Evolutionary conservation across 2,329 filamentous ascomycete species (phyloP), one percentile per base, ranked within the genome.

Genomic region (Trichoderma afroharzianum): DNA sequence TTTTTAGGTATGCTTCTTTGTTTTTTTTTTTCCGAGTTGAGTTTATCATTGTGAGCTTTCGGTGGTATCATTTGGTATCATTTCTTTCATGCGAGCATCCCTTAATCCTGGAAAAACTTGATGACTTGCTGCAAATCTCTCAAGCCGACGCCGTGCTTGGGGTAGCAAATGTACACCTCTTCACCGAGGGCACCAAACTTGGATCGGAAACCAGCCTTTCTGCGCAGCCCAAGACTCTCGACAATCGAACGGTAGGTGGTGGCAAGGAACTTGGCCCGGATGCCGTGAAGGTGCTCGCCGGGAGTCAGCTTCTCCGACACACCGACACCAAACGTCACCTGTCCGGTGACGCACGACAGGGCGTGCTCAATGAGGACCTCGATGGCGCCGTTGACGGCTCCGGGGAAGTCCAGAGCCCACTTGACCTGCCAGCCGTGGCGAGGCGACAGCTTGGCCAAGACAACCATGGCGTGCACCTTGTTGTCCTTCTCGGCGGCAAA

Each of bases 361-460:
- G 92, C 89, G 78, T 91, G 88, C 47, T 92, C 89, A 76, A 97
- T 92, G 53, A 96, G 88, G 53, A 91, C 88, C 83, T 98, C 95
- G 74, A 97, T 97, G 39, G 93, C 91, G 61, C 95, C 95, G 58
- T 90, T 93, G n/a, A 95, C 92, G 1, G 94, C 89, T 30, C 89
- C 90, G 0, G 94, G 95, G 86, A 98, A 97, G 81, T 98, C 94
- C 69, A 98, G 89, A n/a, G 92, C 93, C 85, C 96, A 97, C 84
- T 98, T 98, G 79, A 97, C 91, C 84, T 98, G 95, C 90, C 94
- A 97, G 69, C 95, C 95, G 79, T 97, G 89, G 43, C 88, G 85
- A 2, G 94, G 93, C 4, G 92, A 89, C 32, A 98, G 88, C 80
- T 94, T 92, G 68, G 93, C 92, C 76, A 98, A 85, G 9, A 95